phyloP scores from a whole-genome alignment of 177 flowering plant genomes.

The Vitis hybrid region DNA sequence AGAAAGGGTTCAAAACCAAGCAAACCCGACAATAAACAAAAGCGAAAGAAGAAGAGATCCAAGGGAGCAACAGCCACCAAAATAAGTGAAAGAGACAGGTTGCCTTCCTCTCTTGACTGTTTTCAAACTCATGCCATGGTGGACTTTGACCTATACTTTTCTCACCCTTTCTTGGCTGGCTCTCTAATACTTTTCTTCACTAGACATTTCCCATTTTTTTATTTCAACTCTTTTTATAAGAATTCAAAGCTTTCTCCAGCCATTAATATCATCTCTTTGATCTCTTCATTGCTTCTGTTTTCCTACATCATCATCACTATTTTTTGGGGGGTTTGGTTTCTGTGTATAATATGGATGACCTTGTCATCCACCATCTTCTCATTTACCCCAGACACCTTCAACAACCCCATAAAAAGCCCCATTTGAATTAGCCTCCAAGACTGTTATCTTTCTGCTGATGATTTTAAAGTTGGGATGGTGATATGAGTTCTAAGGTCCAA shows the following conservation, averaged over 20 bases:
- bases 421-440: not conserved
- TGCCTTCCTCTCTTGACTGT: constrained; percentile 37
- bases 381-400: no score
- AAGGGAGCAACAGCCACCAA: not conserved
- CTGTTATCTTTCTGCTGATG: constrained; percentile 2
- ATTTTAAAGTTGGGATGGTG: no score
- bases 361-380: no score
- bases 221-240: not conserved
- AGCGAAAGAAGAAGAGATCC: not conserved
- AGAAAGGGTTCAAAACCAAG: no score
- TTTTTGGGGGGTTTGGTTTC: not conserved
- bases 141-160: constrained; percentile 39
- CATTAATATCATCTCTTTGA: no score
- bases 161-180: constrained; percentile 11
- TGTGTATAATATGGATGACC: no score
- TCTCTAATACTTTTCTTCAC: not conserved
- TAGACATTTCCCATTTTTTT: not conserved
- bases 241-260: no score
- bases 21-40: not conserved
- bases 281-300: no score
- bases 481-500: not conserved
- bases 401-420: no score
- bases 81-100: constrained; percentile 6
- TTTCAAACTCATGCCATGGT: constrained; percentile 27
- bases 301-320: not conserved